Evolutionary conservation across 192 early-diverging fungal species (phyloP).

Genomic region (Kappamyces sp.): DNA sequence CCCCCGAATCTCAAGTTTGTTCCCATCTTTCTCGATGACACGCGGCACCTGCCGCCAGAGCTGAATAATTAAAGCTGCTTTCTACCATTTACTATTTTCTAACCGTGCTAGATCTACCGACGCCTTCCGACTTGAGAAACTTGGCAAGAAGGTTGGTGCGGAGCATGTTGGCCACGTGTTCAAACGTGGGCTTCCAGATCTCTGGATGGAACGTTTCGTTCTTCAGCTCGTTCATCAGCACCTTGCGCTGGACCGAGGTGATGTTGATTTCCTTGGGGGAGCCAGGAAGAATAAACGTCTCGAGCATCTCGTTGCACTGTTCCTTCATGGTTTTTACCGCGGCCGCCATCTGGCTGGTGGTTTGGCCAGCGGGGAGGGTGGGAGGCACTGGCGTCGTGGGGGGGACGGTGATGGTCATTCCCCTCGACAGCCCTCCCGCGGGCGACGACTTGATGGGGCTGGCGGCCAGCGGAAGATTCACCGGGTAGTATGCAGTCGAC

Average conservation of each 20-base stretch:
- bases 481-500: background rate
- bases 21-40: constrained; percentile 34
- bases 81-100: background rate
- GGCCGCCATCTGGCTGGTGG: background rate
- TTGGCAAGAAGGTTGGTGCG: constrained; percentile 2
- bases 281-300: background rate
- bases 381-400: no score
- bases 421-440: no score
- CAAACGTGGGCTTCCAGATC: constrained; percentile 10
- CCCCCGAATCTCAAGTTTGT: constrained; percentile 31
- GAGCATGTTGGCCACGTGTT: constrained; percentile 10
- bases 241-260: constrained; percentile 1
- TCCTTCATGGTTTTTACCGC: background rate
- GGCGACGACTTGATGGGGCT: background rate
- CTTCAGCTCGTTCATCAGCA: background rate
- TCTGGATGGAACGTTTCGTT: constrained; percentile 12
- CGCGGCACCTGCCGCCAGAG: constrained; percentile 25
- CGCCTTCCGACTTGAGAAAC: background rate
- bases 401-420: no score
- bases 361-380: background rate
- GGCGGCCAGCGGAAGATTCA: no score
- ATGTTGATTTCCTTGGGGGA: constrained; percentile 1
- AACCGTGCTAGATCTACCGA: background rate
- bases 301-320: background rate
- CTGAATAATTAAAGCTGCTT: constrained; percentile 1